phyloP scores from a whole-genome alignment of 352 stramenopile genomes.

The Paralagenidium karlingii region DNA sequence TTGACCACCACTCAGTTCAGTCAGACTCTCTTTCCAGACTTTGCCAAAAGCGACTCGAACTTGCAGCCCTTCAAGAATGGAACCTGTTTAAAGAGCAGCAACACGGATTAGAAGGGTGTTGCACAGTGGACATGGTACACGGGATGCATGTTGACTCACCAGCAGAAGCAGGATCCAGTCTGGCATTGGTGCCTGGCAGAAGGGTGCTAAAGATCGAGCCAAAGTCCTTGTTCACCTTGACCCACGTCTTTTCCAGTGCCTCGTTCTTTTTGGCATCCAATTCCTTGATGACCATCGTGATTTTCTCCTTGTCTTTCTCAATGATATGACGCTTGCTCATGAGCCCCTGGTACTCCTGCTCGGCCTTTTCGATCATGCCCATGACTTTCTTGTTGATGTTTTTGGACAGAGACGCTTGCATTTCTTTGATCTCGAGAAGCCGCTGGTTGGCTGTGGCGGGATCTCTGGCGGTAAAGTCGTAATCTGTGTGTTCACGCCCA shows the following conservation, averaged over 20 bases:
- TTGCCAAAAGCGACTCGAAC: conserved; percentile 98
- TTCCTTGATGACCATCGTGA: conserved; percentile 98
- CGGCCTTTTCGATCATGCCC: conserved; percentile 99
- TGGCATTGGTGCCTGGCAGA: conserved; percentile 93
- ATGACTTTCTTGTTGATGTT: conserved; percentile 99
- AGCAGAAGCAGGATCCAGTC: conserved; percentile 94
- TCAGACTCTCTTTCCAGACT: conserved; percentile 99
- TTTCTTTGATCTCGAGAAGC: conserved; percentile 86
- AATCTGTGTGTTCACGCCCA: conserved; percentile 93
- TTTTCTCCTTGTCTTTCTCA: conserved; percentile 99
- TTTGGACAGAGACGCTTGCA: conserved; percentile 89
- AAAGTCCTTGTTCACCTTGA: conserved; percentile 99
- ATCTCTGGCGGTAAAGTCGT: conserved; percentile 93
- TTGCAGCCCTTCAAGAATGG: conserved; percentile 90
- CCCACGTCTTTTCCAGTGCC: conserved; percentile 93
- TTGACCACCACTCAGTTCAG: conserved; percentile 97
- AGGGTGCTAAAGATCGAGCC: conserved; percentile 98
- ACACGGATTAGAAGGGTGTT: not conserved
- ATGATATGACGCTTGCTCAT: conserved; percentile 97
- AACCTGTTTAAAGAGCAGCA: conserved; percentile 20
- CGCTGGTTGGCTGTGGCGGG: conserved; percentile 72
- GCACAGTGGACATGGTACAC: conserved; percentile 2
- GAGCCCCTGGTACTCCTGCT: conserved; percentile 97
- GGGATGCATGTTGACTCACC: too few relatives aligned
- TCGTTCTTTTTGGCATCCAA: conserved; percentile 99